phyloP scores from a whole-genome alignment of 2,329 filamentous ascomycete genomes.

The Epichloe glyceriae region DNA sequence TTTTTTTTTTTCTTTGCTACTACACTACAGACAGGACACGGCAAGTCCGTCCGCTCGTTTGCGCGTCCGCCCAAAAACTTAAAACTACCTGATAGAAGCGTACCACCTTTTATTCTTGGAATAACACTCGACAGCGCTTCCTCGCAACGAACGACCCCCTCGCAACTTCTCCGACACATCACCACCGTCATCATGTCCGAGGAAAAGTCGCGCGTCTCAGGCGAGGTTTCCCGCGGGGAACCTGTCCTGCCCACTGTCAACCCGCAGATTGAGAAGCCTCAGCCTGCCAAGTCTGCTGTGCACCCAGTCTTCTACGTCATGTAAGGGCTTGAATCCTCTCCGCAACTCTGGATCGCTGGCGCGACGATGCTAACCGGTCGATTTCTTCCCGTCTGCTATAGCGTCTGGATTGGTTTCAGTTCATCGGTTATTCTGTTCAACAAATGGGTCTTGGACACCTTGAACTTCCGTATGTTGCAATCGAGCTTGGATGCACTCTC shows the following conservation, averaged over 20 bases:
- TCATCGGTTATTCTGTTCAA: slow-evolving; percentile 97
- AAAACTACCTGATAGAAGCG: neutral
- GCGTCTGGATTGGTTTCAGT: slow-evolving; percentile 83
- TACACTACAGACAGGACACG: slow-evolving; percentile 14
- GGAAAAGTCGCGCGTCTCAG: slow-evolving; percentile 75
- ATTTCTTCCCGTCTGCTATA: slow-evolving; percentile 25
- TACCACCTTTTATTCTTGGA: slow-evolving; percentile 12
- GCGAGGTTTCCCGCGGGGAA: slow-evolving; percentile 54
- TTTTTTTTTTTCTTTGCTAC: slow-evolving; percentile 6
- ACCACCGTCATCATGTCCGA: slow-evolving; percentile 30
- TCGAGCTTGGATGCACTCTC: neutral
- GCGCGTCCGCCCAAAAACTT: slow-evolving; percentile 14
- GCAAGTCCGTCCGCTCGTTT: slow-evolving; percentile 28
- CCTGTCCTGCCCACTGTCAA: slow-evolving; percentile 71
- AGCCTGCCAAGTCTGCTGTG: slow-evolving; percentile 49
- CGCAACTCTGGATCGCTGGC: neutral
- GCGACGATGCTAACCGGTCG: neutral
- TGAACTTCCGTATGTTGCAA: slow-evolving; percentile 50
- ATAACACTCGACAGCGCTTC: slow-evolving; percentile 5
- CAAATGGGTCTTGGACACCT: slow-evolving; percentile 89
- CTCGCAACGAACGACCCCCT: slow-evolving; percentile 10
- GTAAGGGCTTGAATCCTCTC: slow-evolving; percentile 27
- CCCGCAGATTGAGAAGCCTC: slow-evolving; percentile 57
- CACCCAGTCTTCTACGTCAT: slow-evolving; percentile 79
- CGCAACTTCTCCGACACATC: slow-evolving; percentile 11